A percentile compares a stretch with the other conserved stretches of the same genome.
Conservation (phyloP, 176 grass and related monocot genomes). For the Oryza glumipatula region DNA sequence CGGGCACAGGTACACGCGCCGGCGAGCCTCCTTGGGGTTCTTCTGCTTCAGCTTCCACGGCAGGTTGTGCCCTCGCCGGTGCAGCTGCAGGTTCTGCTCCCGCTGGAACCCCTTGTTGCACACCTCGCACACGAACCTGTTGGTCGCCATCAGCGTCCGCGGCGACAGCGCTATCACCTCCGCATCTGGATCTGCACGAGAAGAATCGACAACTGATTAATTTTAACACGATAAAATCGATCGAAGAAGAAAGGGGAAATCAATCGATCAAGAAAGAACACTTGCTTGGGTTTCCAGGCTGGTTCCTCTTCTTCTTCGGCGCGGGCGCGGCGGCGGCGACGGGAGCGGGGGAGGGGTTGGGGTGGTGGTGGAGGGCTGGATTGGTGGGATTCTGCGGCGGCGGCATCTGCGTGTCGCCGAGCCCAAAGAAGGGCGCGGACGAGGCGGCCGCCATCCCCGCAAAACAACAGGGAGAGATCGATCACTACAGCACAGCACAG, state of each 20-base stretch:
- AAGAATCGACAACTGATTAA: not conserved
- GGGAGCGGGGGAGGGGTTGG: constrained; percentile 14
- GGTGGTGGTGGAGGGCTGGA: not conserved
- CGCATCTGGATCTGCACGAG: constrained; percentile 74
- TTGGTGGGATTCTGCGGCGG: constrained; percentile 25
- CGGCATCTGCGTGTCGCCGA: constrained; percentile 60
- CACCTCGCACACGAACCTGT: constrained; percentile 98
- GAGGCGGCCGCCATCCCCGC: constrained; percentile 63
- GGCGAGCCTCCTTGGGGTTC: constrained; percentile 79
- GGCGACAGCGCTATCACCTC: constrained; percentile 98
- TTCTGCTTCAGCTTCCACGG: constrained; percentile 99
- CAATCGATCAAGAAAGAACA: constrained; percentile 38
- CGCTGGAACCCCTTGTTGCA: constrained; percentile 98
- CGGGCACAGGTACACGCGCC: constrained; percentile 92
- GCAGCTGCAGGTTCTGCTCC: constrained; percentile 99
- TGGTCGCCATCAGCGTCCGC: constrained; percentile 80
- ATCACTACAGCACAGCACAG: too few species aligned
- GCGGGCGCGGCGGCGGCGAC: constrained; percentile 39
- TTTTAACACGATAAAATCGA: too few species aligned
- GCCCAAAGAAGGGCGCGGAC: constrained; percentile 73
- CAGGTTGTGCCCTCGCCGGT: constrained; percentile 96
- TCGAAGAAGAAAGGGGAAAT: not conserved
- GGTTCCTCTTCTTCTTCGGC: constrained; percentile 90
- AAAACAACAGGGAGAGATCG: constrained; percentile 36
- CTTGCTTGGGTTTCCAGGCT: constrained; percentile 93